Evolutionary conservation across 345 rosid species (phyloP), one percentile per base, ranked within the genome.

Genomic region (Eucalyptus paniculata): DNA sequence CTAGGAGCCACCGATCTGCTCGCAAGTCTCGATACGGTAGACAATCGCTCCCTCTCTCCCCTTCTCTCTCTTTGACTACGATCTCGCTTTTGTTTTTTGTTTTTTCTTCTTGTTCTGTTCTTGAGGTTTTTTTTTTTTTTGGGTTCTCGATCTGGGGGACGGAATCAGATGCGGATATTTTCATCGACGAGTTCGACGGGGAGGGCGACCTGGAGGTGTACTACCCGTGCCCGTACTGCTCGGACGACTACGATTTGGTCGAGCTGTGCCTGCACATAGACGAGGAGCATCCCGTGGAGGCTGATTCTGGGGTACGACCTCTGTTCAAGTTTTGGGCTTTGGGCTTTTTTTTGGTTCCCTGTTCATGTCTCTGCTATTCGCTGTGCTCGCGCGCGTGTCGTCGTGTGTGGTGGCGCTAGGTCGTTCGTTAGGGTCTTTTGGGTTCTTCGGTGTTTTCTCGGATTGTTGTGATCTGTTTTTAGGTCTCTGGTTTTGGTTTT

Each of bases 211-310:
- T 91, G 89, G 92, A 92, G 88, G 91, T 91, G 14, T 96, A 96
- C 90, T 95, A 91, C 83, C 88, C 91, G 49, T 96, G 98, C 91
- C 96, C 96, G 21, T 94, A 92, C 89, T 96, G 98, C 88, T 91
- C 95, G 7, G 97, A 94, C 90, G 96, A 93, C 91, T 96, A 92
- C 50, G 87, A 87, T 85, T 95, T 93, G 86, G 90, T 94, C 50
- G 92, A 94, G 60, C 91, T 95, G 49, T 93, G 93, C 87, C 93
- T 94, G 90, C 97, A 96, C 90, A 91, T 96, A 51, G 94, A 92
- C 2, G 96, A 93, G 87, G 95, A 94, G 86, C 98, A 96, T 91
- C 96, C 94, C n/a, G 88, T 92, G 15, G 95, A 95, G 91, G 93
- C 93, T 28, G 92, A 90, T 67, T 91, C 93, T 86, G 98, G 95